phyloP scores from a whole-genome alignment of 495 filamentous ascomycete species.

The Polyplosphaeria fusca region DNA sequence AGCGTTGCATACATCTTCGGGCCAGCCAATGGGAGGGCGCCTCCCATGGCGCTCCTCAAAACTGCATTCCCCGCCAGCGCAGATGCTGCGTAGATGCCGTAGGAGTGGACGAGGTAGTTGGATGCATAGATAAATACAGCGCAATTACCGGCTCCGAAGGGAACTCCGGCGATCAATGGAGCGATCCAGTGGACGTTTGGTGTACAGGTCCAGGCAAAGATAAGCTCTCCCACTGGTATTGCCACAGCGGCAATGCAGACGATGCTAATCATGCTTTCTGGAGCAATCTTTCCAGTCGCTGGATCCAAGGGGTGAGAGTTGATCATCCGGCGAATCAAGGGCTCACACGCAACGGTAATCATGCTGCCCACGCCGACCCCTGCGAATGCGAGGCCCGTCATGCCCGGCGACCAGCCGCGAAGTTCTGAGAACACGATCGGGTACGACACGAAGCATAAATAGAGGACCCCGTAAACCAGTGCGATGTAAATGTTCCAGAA shows the following conservation, averaged over 20 bases:
- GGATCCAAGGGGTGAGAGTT: slow-evolving; percentile 67
- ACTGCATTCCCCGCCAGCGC: slow-evolving; percentile 77
- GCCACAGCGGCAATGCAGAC: slow-evolving; percentile 68
- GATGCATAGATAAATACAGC: slow-evolving; percentile 74
- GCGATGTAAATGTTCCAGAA: slow-evolving; percentile 77
- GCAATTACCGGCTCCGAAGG: slow-evolving; percentile 75
- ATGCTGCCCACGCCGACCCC: slow-evolving; percentile 73
- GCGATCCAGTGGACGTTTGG: slow-evolving; percentile 69
- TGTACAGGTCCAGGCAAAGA: slow-evolving; percentile 79
- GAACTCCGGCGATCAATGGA: slow-evolving; percentile 72
- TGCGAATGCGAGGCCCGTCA: slow-evolving; percentile 57
- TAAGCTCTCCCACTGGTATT: slow-evolving; percentile 68
- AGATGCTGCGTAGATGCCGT: slow-evolving; percentile 68
- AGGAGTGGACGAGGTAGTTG: slow-evolving; percentile 74
- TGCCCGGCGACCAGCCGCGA: slow-evolving; percentile 70
- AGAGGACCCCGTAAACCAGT: slow-evolving; percentile 64
- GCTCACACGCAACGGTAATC: slow-evolving; percentile 63
- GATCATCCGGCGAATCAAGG: slow-evolving; percentile 69
- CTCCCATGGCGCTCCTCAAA: slow-evolving; percentile 64
- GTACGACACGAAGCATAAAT: slow-evolving; percentile 82
- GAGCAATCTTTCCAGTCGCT: slow-evolving; percentile 60
- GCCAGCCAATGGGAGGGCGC: slow-evolving; percentile 69
- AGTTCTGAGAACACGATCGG: slow-evolving; percentile 73
- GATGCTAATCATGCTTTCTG: slow-evolving; percentile 71
- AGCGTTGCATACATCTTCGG: slow-evolving; percentile 67